Conservation (phyloP, 2,329 filamentous ascomycete species). For the Beauveria medogensis region DNA sequence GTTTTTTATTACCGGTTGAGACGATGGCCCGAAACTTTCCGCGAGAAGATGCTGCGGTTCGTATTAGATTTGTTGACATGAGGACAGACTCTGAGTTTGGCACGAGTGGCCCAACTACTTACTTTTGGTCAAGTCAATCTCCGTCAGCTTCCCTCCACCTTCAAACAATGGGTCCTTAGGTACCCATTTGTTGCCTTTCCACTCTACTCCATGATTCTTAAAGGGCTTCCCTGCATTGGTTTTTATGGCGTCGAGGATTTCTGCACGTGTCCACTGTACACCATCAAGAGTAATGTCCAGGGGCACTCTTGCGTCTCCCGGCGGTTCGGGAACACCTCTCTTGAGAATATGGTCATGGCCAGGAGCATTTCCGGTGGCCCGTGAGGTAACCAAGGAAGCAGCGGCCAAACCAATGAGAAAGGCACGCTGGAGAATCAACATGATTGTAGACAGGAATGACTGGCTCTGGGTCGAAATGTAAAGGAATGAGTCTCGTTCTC, state of each 20-base stretch:
- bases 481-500: not conserved
- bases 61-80: not conserved
- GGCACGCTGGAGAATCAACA: not conserved
- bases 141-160: not conserved
- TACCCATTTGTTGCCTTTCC: not conserved
- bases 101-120: not conserved
- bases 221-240: not conserved
- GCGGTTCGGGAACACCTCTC: not conserved
- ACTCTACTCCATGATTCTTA: not conserved
- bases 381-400: not conserved
- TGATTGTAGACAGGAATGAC: not conserved
- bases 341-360: not conserved
- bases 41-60: not conserved
- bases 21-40: not conserved
- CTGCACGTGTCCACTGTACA: not conserved
- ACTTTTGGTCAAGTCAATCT: not conserved
- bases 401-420: not conserved
- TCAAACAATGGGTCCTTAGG: not conserved
- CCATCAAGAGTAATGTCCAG: not conserved
- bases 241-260: not conserved
- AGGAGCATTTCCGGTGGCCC: not conserved
- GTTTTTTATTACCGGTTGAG: not conserved
- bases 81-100: not conserved
- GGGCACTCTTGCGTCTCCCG: not conserved
- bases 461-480: not conserved